phyloP scores from a whole-genome alignment of 108 stramenopile genomes.

The Fragilariopsis cylindrus region DNA sequence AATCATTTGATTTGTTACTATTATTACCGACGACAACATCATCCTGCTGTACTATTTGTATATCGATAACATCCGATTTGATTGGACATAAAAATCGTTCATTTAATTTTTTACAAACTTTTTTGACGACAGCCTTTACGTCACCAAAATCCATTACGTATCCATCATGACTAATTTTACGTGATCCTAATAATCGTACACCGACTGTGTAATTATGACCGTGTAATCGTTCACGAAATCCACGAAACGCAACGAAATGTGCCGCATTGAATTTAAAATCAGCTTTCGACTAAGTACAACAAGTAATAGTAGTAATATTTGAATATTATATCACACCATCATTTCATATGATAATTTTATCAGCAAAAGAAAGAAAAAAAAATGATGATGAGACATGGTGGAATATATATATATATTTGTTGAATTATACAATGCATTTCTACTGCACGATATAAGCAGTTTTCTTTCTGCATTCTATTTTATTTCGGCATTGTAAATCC shows the following conservation, averaged over 20 bases:
- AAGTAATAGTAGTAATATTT: background rate
- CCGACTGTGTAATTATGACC: slow-evolving; percentile 93
- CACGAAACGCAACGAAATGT: slow-evolving; percentile 93
- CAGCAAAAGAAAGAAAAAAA: too few relatives aligned
- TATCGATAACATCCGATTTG: slow-evolving; percentile 79
- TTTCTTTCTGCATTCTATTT: too few relatives aligned
- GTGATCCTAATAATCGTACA: slow-evolving; percentile 70
- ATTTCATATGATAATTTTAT: too few relatives aligned
- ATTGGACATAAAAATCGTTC: slow-evolving; percentile 93
- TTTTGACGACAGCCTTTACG: slow-evolving; percentile 78
- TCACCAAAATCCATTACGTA: slow-evolving; percentile 95
- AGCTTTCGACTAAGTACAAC: slow-evolving; percentile 55
- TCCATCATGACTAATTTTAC: slow-evolving; percentile 73
- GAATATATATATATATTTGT: too few relatives aligned
- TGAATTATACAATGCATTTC: too few relatives aligned
- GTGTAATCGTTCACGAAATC: slow-evolving; percentile 93
- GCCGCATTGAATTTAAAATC: slow-evolving; percentile 98
- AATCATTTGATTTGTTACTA: slow-evolving; percentile 3
- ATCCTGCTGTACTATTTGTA: slow-evolving; percentile 28
- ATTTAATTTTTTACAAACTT: slow-evolving; percentile 88
- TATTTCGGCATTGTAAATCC: too few relatives aligned
- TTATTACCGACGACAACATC: background rate
- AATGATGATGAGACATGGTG: too few relatives aligned
- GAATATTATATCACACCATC: too few relatives aligned
- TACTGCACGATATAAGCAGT: too few relatives aligned